Evolutionary conservation across 768 basidiomycete species (phyloP).

Genomic region (Agaricus blazei): DNA sequence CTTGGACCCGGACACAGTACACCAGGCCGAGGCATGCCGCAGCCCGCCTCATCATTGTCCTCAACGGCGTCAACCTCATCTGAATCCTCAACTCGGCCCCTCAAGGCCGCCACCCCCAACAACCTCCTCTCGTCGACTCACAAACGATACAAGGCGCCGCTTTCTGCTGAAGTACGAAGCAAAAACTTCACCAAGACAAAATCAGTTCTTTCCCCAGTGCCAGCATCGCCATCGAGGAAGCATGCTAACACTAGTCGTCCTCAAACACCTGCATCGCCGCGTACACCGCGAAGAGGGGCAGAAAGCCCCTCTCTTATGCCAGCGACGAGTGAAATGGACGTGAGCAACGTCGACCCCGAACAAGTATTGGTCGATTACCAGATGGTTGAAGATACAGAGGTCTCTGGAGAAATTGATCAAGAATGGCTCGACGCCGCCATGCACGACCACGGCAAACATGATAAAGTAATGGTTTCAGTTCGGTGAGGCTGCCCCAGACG

Average conservation of each 20-base stretch:
- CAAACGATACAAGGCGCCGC: constrained; percentile 65
- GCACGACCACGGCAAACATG: constrained; percentile 60
- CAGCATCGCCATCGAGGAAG: constrained; percentile 49
- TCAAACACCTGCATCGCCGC: constrained; percentile 49
- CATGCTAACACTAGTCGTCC: constrained; percentile 33
- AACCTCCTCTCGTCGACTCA: constrained; percentile 34
- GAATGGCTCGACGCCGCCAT: constrained; percentile 37
- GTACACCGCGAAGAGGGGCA: constrained; percentile 41
- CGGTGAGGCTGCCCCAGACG: constrained; percentile 36
- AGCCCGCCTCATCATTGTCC: neutral
- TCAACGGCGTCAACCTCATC: constrained; percentile 21
- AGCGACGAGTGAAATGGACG: constrained; percentile 65
- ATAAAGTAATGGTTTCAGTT: constrained; percentile 85
- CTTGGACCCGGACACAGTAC: constrained; percentile 1
- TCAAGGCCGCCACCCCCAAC: constrained; percentile 27
- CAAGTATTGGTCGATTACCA: constrained; percentile 73
- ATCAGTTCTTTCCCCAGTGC: constrained; percentile 39
- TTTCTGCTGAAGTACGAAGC: constrained; percentile 41
- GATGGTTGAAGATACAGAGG: constrained; percentile 62
- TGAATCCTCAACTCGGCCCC: constrained; percentile 21
- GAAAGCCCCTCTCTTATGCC: constrained; percentile 45
- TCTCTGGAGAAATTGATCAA: constrained; percentile 67
- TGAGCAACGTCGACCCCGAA: constrained; percentile 68
- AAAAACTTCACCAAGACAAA: constrained; percentile 24
- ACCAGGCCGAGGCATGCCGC: neutral